Conservation (phyloP, 192 early-diverging fungal genomes). For the Endogone sp. region DNA sequence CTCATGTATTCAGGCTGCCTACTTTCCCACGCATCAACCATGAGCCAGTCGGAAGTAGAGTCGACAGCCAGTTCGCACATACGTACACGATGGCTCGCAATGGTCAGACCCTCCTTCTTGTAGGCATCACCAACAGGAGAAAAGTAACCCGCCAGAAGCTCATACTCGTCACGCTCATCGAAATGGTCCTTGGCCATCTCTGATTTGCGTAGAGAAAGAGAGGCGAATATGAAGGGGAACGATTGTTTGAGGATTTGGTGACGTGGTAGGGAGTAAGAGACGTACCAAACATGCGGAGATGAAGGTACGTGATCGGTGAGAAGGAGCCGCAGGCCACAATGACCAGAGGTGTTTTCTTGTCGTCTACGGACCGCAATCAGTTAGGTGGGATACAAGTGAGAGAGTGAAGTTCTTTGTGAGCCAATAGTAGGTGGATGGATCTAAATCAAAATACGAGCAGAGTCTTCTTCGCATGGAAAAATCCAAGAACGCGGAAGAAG, state of each 20-base stretch:
- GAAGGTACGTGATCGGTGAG: slow-evolving; percentile 95
- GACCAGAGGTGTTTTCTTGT: slow-evolving; percentile 76
- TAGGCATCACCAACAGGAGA: slow-evolving; percentile 96
- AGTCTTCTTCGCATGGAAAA: too few species aligned
- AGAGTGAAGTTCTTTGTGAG: too few species aligned
- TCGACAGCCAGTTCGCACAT: slow-evolving; percentile 92
- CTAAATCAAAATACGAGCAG: too few species aligned
- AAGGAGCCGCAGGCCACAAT: slow-evolving; percentile 96
- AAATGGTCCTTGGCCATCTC: slow-evolving; percentile 96
- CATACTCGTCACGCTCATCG: slow-evolving; percentile 64
- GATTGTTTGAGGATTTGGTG: background rate
- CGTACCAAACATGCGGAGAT: slow-evolving; percentile 98
- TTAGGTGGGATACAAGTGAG: background rate
- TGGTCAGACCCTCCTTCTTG: slow-evolving; percentile 86
- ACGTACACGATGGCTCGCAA: slow-evolving; percentile 78
- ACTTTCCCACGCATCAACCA: slow-evolving; percentile 96
- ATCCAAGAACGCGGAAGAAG: too few species aligned
- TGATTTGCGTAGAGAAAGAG: slow-evolving; percentile 14
- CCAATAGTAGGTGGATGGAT: too few species aligned
- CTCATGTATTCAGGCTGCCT: slow-evolving; percentile 73
- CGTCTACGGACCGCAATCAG: slow-evolving; percentile 30
- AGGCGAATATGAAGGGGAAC: background rate
- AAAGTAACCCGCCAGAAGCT: slow-evolving; percentile 94
- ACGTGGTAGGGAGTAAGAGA: slow-evolving; percentile 1
- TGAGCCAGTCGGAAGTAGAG: slow-evolving; percentile 84